Evolutionary conservation across 2,329 filamentous ascomycete species (phyloP).

Genomic region (Sclerotinia spermophila): DNA sequence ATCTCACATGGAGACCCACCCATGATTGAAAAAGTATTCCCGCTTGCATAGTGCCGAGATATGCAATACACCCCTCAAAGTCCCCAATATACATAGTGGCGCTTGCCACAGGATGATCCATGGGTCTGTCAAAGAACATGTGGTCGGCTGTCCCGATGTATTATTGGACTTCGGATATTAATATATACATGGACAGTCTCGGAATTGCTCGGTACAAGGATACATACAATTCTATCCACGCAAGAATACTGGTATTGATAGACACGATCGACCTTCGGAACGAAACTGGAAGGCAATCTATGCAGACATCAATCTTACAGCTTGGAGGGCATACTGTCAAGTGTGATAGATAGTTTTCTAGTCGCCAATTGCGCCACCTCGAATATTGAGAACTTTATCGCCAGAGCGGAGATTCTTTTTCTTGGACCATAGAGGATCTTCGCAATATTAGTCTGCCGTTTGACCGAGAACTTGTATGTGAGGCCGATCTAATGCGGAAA

Average conservation of each 20-base stretch:
- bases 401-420: not conserved
- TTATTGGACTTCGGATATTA: not conserved
- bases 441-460: not conserved
- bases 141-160: conserved; percentile 4
- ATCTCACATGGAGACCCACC: conserved; percentile 4
- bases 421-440: not conserved
- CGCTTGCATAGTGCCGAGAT: conserved; percentile 1
- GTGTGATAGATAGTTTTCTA: not conserved
- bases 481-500: not conserved
- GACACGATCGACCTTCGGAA: not conserved
- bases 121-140: conserved; percentile 6
- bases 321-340: not conserved
- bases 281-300: not conserved
- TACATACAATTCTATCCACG: not conserved
- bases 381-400: not conserved
- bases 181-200: not conserved
- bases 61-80: not conserved
- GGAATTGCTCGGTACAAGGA: not conserved
- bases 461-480: not conserved
- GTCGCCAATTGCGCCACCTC: not conserved
- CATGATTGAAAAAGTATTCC: not conserved
- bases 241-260: not conserved
- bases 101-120: not conserved
- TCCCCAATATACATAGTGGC: conserved; percentile 13
- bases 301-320: not conserved